phyloP scores from a whole-genome alignment of 139 green algal species.

The Astrephomene gubernaculifera region DNA sequence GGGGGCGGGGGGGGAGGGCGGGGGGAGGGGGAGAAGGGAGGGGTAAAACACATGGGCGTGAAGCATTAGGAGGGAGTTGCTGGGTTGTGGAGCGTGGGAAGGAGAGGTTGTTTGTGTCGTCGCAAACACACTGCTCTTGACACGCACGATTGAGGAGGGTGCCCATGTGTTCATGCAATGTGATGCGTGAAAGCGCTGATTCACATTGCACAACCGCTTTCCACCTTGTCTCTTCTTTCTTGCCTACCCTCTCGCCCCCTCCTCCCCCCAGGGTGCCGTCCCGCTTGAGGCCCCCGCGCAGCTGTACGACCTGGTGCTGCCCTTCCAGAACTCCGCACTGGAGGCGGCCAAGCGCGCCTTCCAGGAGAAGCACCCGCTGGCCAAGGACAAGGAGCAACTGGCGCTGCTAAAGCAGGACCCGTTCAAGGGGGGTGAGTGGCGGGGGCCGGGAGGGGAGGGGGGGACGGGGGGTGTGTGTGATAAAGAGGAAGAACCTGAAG shows the following conservation, averaged over 20 bases:
- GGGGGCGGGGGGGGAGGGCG: neutral
- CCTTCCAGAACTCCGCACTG: slow-evolving; percentile 63
- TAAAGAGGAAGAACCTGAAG: no score
- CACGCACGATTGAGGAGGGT: no score
- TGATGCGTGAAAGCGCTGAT: no score
- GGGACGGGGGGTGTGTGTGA: no score
- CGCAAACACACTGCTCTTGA: no score
- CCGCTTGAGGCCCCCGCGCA: slow-evolving; percentile 54
- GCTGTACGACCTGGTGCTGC: slow-evolving; percentile 59
- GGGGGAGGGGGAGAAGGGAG: neutral
- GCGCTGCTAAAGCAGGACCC: slow-evolving; percentile 46
- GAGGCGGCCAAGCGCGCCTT: slow-evolving; percentile 77
- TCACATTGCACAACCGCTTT: neutral
- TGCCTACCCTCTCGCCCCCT: neutral
- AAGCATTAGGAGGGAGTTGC: neutral
- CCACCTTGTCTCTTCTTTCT: neutral
- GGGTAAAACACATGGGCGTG: neutral
- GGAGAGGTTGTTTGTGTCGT: no score
- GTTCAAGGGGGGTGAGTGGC: slow-evolving; percentile 42
- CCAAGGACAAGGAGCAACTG: slow-evolving; percentile 61
- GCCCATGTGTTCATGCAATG: no score
- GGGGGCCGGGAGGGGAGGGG: neutral
- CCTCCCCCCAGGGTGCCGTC: slow-evolving; percentile 38
- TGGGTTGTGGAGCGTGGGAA: no score
- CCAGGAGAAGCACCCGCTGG: slow-evolving; percentile 79